phyloP scores from a whole-genome alignment of 1,284 basidiomycete species.

The Hypsizygus ulmarius region DNA sequence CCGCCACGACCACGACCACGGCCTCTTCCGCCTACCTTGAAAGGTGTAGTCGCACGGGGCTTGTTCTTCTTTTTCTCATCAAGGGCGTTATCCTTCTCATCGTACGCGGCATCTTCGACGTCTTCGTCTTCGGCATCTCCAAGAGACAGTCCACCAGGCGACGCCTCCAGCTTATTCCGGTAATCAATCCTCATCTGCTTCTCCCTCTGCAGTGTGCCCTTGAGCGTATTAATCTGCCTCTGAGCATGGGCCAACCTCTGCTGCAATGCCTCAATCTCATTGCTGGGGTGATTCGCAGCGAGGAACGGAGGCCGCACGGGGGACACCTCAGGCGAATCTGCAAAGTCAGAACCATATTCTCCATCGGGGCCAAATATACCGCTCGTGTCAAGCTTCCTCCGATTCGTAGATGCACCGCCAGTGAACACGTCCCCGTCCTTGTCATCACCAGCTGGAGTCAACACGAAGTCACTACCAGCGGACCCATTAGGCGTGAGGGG shows the following conservation, averaged over 20 bases:
- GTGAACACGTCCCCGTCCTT: slow-evolving; percentile 65
- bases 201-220: slow-evolving; percentile 74
- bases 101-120: slow-evolving; percentile 43
- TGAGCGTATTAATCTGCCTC: slow-evolving; percentile 76
- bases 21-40: slow-evolving; percentile 38
- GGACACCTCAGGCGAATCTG: slow-evolving; percentile 56
- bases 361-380: slow-evolving; percentile 41
- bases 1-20: slow-evolving; percentile 50
- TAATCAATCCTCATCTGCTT: slow-evolving; percentile 74
- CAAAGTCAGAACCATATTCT: slow-evolving; percentile 35
- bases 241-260: slow-evolving; percentile 81
- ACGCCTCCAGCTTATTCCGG: slow-evolving; percentile 48
- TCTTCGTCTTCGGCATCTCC: slow-evolving; percentile 45
- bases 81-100: slow-evolving; percentile 34
- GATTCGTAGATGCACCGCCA: slow-evolving; percentile 60
- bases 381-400: slow-evolving; percentile 56
- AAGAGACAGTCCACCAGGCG: slow-evolving; percentile 32
- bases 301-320: slow-evolving; percentile 70
- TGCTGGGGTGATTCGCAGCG: slow-evolving; percentile 68
- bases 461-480: slow-evolving; percentile 45
- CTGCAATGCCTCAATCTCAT: slow-evolving; percentile 77
- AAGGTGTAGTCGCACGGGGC: slow-evolving; percentile 33
- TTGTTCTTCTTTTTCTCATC: slow-evolving; percentile 29
- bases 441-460: slow-evolving; percentile 52
- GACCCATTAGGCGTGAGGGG: slow-evolving; percentile 63